phyloP scores from a whole-genome alignment of 257 asterid genomes.

The Rubia yunnanensis region DNA sequence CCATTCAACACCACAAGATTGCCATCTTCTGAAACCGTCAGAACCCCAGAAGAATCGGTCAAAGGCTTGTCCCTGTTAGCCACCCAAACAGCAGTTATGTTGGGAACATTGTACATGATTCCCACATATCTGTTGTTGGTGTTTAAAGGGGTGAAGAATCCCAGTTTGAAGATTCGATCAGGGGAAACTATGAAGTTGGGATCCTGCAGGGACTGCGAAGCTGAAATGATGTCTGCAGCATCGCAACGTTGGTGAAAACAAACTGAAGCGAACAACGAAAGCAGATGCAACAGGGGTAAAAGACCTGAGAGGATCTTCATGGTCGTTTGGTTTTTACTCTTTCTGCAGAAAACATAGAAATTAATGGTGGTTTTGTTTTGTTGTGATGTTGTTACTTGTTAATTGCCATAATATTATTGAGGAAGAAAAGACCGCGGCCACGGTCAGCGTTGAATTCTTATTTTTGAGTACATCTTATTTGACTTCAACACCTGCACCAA shows the following conservation, averaged over 20 bases:
- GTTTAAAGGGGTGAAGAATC: conserved; percentile 19
- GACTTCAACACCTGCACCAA: background rate
- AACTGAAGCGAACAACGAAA: background rate
- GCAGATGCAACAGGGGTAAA: background rate
- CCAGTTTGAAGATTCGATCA: conserved; percentile 14
- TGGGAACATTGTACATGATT: conserved; percentile 9
- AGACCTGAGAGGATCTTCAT: background rate
- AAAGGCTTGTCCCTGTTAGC: conserved; percentile 42
- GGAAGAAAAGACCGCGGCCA: background rate
- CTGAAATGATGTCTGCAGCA: conserved; percentile 6
- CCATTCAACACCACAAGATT: conserved; percentile 27
- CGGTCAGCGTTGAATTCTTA: background rate
- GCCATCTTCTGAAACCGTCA: conserved; percentile 32
- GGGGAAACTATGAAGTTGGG: conserved; percentile 16
- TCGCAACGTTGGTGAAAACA: background rate
- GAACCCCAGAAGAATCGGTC: conserved; percentile 20
- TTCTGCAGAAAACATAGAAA: background rate
- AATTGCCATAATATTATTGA: background rate
- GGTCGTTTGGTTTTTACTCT: background rate
- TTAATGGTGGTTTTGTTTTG: background rate
- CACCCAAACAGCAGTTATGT: conserved; percentile 30
- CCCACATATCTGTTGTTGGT: conserved; percentile 19
- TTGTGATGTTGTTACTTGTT: background rate
- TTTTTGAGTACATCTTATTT: background rate
- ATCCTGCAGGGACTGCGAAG: conserved; percentile 11